Conservation (phyloP, 805 yeast genomes). For the Saturnispora dispora region DNA sequence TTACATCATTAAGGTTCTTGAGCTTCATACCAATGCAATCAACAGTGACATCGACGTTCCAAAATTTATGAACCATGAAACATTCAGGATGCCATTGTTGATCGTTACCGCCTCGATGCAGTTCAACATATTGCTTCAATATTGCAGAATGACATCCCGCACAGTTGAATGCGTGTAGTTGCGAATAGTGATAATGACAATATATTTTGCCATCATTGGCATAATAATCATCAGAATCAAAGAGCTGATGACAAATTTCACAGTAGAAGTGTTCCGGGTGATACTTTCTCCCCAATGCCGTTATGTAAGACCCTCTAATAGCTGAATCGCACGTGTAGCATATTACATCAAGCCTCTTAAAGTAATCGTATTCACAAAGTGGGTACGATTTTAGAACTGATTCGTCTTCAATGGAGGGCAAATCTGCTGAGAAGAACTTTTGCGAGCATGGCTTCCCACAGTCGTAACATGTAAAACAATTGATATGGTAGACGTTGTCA, state of each 20-base stretch:
- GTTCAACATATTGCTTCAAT: slow-evolving; percentile 87
- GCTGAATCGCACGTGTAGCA: slow-evolving; percentile 82
- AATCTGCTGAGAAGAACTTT: slow-evolving; percentile 78
- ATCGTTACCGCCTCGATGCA: slow-evolving; percentile 79
- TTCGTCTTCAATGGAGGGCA: slow-evolving; percentile 17
- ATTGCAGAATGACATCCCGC: slow-evolving; percentile 91
- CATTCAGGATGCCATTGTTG: slow-evolving; percentile 99
- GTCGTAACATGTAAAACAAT: slow-evolving; percentile 79
- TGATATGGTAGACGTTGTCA: slow-evolving; percentile 69
- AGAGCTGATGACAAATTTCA: slow-evolving; percentile 72
- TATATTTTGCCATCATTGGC: slow-evolving; percentile 76
- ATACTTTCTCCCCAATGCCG: slow-evolving; percentile 85
- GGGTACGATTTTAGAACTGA: slow-evolving; percentile 24
- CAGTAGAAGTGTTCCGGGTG: slow-evolving; percentile 95
- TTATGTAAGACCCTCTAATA: slow-evolving; percentile 84
- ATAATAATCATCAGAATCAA: slow-evolving; percentile 88
- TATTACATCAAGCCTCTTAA: slow-evolving; percentile 73
- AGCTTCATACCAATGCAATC: slow-evolving; percentile 41
- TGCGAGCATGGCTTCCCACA: slow-evolving; percentile 76
- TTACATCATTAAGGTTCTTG: slow-evolving; percentile 20
- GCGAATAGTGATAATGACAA: slow-evolving; percentile 91
- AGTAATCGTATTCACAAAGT: slow-evolving; percentile 88
- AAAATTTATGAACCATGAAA: slow-evolving; percentile 92
- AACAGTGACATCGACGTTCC: slow-evolving; percentile 78
- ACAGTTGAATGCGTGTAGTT: slow-evolving; percentile 75